Conservation (phyloP, 2,329 filamentous ascomycete genomes). For the Albophoma yamanashiensis region DNA sequence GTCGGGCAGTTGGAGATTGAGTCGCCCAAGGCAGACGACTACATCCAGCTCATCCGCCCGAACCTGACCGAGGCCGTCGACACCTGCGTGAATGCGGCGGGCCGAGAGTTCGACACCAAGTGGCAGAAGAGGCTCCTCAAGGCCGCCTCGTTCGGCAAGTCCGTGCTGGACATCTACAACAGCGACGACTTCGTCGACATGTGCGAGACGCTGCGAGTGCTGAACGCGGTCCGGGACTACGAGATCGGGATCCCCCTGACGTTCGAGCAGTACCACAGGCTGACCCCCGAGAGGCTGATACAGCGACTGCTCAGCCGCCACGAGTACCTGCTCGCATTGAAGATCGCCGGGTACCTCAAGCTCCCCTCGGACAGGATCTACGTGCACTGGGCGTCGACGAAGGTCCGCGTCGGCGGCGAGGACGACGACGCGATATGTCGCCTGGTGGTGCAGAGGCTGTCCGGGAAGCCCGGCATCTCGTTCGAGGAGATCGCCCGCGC, state of each 20-base stretch:
- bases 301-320: slow-evolving; percentile 77
- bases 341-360: slow-evolving; percentile 77
- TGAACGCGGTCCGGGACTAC: slow-evolving; percentile 88
- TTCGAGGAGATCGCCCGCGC: slow-evolving; percentile 90
- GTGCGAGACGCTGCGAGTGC: slow-evolving; percentile 83
- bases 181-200: slow-evolving; percentile 99
- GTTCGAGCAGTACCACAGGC: slow-evolving; percentile 84
- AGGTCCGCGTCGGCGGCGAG: slow-evolving; percentile 74
- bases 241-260: slow-evolving; percentile 83
- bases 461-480: slow-evolving; percentile 83
- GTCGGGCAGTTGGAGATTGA: slow-evolving; percentile 84
- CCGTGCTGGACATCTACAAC: slow-evolving; percentile 91
- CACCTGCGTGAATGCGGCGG: slow-evolving; percentile 84
- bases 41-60: slow-evolving; percentile 85
- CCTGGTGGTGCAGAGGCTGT: slow-evolving; percentile 75
- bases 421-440: slow-evolving; percentile 83
- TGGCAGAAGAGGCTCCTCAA: slow-evolving; percentile 97
- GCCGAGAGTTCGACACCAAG: slow-evolving; percentile 78
- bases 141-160: slow-evolving; percentile 95
- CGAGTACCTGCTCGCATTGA: slow-evolving; percentile 83
- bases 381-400: slow-evolving; percentile 93
- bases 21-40: slow-evolving; percentile 94
- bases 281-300: slow-evolving; percentile 84
- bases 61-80: slow-evolving; percentile 89
- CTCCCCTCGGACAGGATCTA: slow-evolving; percentile 85